Base-by-base conservation (phyloP, 352 stramenopile genomes). In the Albugo candida region DNA sequence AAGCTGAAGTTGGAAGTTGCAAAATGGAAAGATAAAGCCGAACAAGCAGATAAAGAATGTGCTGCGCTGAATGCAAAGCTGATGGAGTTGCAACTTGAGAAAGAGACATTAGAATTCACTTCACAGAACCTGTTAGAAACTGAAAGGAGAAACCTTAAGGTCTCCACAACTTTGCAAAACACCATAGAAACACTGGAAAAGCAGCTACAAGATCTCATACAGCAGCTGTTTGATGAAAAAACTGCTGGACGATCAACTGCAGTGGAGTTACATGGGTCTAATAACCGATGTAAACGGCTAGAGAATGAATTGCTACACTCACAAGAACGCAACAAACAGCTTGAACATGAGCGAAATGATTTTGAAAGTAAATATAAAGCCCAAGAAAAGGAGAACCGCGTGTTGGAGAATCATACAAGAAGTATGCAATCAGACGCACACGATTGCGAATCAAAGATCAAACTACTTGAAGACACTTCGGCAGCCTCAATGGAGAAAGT, bases 21-120 rank as follows among this genome's bases (percentile, higher is more conserved):
- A 5, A 69, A 67, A 27, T 68, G 52, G 57, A 63, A 59, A 55
- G 55, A 59, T 0, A 58, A 51, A 12, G 45, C 55, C 4, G 62
- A 67, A 1, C 24, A 60, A 65, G 16, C 61, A 65, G 43, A 47
- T 49, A 16, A 65, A 63, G 45, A 60, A 75, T 17, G 3, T 19
- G 38, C 8, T 43, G 19, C 38, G 19, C 8, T 43, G 19, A 43
- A 43, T 43, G 38, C 38, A 43, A 43, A 43, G 38, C 38, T 43
- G 19, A 43, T 24, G 19, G 38, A 43, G 38, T 8, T 43, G 3
- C 38, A 43, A 24, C 17, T 24, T 24, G 17, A 43, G 38, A 43
- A 43, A 43, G 38, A 43, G 24, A 31, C 24, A 31, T 31, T 31
- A 8, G 24, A 31, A 31, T 10, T 31, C 3, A 31, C 24, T 3